Percentiles rank a stretch among this genome's conserved stretches.
Evolutionary conservation across 2,329 filamentous ascomycete species (phyloP).

Genomic region (Anisogramma anomala): DNA sequence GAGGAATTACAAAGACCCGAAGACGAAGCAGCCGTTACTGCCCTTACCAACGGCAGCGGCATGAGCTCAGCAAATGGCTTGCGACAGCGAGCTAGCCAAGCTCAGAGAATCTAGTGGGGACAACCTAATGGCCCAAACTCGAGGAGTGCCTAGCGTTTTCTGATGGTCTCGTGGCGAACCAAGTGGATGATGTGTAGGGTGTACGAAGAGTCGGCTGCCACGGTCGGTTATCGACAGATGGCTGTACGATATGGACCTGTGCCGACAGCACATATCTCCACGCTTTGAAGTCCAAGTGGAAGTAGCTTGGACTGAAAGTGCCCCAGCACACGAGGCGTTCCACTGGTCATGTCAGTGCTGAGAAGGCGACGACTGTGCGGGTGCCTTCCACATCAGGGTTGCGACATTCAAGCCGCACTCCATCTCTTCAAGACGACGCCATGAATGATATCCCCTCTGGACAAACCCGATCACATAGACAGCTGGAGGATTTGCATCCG

Average conservation of each 20-base stretch:
- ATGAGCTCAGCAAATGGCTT: slow-evolving; percentile 2
- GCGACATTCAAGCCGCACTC: too few species aligned
- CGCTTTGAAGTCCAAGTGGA: not conserved
- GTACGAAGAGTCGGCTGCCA: not conserved
- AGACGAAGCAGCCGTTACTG: slow-evolving; percentile 43
- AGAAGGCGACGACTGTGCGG: not conserved
- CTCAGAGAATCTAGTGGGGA: too few species aligned
- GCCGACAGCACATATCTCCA: not conserved
- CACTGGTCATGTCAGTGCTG: too few species aligned
- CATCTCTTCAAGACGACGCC: too few species aligned
- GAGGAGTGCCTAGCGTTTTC: too few species aligned
- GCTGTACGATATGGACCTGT: not conserved
- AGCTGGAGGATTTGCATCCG: not conserved
- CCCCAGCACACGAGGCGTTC: not conserved
- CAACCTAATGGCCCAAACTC: not conserved
- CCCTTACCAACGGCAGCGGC: slow-evolving; percentile 24
- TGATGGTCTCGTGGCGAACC: too few species aligned
- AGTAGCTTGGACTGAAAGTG: too few species aligned
- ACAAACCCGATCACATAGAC: not conserved
- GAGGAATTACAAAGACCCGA: slow-evolving; percentile 40
- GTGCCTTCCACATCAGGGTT: not conserved
- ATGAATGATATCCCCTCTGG: too few species aligned
- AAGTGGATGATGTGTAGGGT: too few species aligned
- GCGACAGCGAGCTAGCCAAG: too few species aligned
- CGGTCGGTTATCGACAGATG: not conserved